Evolutionary conservation across 2,329 filamentous ascomycete species (phyloP).

Genomic region (Massarina eburnea): DNA sequence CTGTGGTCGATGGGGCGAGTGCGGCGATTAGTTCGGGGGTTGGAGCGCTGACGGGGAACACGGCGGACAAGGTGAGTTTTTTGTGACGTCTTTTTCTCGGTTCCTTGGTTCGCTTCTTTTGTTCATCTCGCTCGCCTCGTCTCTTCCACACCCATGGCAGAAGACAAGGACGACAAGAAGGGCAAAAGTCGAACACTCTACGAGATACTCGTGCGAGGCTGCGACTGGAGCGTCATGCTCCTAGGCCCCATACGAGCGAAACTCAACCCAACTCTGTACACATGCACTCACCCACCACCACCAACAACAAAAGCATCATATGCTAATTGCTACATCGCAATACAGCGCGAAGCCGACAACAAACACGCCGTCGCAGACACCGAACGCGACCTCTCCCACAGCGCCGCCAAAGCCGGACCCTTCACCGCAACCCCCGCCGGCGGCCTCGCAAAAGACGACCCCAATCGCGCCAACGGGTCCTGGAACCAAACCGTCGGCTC

Average conservation of each 20-base stretch:
- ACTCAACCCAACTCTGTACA: neutral
- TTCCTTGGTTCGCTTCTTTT: neutral
- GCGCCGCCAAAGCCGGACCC: slow-evolving; percentile 72
- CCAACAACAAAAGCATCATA: neutral
- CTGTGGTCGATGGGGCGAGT: slow-evolving; percentile 63
- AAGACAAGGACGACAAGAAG: neutral
- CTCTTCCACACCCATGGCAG: neutral
- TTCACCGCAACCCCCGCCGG: slow-evolving; percentile 70
- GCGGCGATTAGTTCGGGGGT: slow-evolving; percentile 72
- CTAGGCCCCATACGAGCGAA: slow-evolving; percentile 3
- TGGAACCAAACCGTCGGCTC: slow-evolving; percentile 91
- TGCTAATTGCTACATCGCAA: slow-evolving; percentile 23
- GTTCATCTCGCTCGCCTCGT: neutral
- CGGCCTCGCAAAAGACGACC: slow-evolving; percentile 69
- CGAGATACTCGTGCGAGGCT: slow-evolving; percentile 1
- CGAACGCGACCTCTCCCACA: slow-evolving; percentile 74
- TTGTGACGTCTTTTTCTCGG: neutral
- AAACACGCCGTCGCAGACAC: slow-evolving; percentile 66
- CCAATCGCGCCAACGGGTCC: slow-evolving; percentile 69
- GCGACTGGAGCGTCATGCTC: slow-evolving; percentile 8
- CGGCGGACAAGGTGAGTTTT: slow-evolving; percentile 60
- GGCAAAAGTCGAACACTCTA: slow-evolving; percentile 7
- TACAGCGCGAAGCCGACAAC: slow-evolving; percentile 61
- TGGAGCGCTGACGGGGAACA: slow-evolving; percentile 72
- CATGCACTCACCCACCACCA: neutral